Base-by-base conservation (phyloP, 257 asterid species). In the Datura wrightii region DNA sequence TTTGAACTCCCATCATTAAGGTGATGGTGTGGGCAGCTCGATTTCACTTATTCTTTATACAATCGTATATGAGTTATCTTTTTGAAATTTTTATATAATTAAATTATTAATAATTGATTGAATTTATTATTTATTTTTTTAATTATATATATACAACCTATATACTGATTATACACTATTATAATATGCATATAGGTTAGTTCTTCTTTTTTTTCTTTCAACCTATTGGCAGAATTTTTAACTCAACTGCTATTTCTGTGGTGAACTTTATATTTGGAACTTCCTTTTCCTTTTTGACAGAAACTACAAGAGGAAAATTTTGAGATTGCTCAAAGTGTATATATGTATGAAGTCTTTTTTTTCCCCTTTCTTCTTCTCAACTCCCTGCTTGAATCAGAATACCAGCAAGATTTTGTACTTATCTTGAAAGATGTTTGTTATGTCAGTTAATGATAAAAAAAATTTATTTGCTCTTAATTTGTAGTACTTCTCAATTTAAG, bases 401-500 rank as follows among this genome's bases (percentile, higher is more conserved):
- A 60, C 46, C 46, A 76, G 48, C 31, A 78, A 52, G 14, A 14
- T 14, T 52, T 78, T 78, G 82, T 78, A 69, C 41, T 78, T 14
- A 48, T 31, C 19, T 52, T 52, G 63, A 78, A 78, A 56, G 9
- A 34, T 52, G 46, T 52, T 78, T 78, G 63, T 78, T 52, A 14
- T 52, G 46, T 52, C 19, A 52, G 82, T 52, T 50, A 78, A 76
- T 76, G 19, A 4, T 36, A 19, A 74, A 1, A 6, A 39, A 5
- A 10, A 2, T 24, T 50, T 48, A n/a, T 50, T 14, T 13, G 46
- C 9, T 72, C 10, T 72, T 10, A 72, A 72, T 42, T 9, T 44
- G 6, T 72, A 13, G 42, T 46, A 46, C 54, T 50, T 76, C 82
- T 76, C 81, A 74, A 13, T 74, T 71, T 71, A 48, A 31, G 34